Conservation (phyloP, 345 rosid species). For the Eucalyptus erythrocorys region DNA sequence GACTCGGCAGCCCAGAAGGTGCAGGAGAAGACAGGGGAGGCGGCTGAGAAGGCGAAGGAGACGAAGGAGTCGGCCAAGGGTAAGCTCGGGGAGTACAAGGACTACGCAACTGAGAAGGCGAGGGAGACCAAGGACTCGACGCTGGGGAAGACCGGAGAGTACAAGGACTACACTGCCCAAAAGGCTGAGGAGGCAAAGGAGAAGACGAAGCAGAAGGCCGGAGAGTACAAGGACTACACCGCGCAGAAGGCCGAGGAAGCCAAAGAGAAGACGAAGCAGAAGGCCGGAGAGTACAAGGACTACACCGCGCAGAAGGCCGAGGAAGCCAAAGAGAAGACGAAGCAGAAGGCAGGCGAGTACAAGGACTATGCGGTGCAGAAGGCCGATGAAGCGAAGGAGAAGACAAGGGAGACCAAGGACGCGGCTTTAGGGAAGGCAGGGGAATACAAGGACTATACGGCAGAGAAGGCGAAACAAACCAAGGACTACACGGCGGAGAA, state of each 20-base stretch:
- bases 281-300: not conserved
- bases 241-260: conserved; percentile 1
- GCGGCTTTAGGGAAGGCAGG: not conserved
- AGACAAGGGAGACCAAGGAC: not conserved
- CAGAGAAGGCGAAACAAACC: conserved; percentile 12
- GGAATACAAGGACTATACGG: not conserved
- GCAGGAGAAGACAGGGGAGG: not conserved
- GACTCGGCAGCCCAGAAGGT: not conserved
- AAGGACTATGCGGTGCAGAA: conserved; percentile 3
- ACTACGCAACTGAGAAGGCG: not conserved
- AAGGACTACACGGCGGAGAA: conserved; percentile 10
- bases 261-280: not conserved
- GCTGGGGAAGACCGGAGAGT: conserved; percentile 1
- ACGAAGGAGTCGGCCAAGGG: not conserved
- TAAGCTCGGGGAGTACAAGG: not conserved
- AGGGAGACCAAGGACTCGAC: not conserved
- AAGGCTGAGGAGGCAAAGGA: not conserved
- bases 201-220: not conserved
- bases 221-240: conserved; percentile 3
- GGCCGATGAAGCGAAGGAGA: not conserved
- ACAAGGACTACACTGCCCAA: not conserved
- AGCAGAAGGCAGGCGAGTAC: not conserved
- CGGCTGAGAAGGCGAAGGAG: not conserved
- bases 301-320: not conserved
- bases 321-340: conserved; percentile 3